Evolutionary conservation across 177 flowering plant genomes (phyloP).

Genomic region (Vitis hybrid): DNA sequence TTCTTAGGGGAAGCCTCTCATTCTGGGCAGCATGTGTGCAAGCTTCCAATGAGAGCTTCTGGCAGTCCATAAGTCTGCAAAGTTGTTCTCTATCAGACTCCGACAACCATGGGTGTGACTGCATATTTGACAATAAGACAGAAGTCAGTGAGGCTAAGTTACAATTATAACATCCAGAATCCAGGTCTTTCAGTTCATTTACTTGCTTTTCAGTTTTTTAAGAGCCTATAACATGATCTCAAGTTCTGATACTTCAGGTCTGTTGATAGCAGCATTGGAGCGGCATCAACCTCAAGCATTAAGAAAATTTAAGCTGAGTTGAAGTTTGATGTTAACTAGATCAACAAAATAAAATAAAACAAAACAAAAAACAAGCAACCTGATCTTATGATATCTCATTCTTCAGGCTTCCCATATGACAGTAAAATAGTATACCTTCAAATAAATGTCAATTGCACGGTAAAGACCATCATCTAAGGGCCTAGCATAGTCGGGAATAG

Average conservation of each 20-base stretch:
- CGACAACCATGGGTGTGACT: constrained; percentile 91
- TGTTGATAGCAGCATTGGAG: not conserved
- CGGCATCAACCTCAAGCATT: no score
- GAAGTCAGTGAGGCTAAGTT: not conserved
- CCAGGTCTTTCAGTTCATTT: not conserved
- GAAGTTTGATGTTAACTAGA: not conserved
- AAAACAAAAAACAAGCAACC: not conserved
- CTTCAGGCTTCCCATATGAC: not conserved
- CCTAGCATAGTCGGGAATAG: constrained; percentile 85
- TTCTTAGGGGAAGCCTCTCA: constrained; percentile 77
- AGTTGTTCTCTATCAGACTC: constrained; percentile 82
- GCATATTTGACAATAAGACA: constrained; percentile 14
- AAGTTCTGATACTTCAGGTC: not conserved
- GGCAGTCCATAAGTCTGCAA: constrained; percentile 84
- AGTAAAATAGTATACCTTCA: constrained; percentile 56
- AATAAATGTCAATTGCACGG: constrained; percentile 85
- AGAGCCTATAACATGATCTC: not conserved
- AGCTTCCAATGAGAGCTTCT: constrained; percentile 86
- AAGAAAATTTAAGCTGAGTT: not conserved
- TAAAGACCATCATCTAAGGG: constrained; percentile 92
- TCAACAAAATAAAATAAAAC: not conserved
- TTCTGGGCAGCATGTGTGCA: constrained; percentile 95
- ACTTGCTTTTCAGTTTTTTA: not conserved
- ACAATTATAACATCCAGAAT: not conserved
- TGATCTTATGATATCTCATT: not conserved